Evolutionary conservation across 176 grass and related monocot genomes (phyloP), one percentile per base, ranked within the genome.

Genomic region (Themeda triandra): DNA sequence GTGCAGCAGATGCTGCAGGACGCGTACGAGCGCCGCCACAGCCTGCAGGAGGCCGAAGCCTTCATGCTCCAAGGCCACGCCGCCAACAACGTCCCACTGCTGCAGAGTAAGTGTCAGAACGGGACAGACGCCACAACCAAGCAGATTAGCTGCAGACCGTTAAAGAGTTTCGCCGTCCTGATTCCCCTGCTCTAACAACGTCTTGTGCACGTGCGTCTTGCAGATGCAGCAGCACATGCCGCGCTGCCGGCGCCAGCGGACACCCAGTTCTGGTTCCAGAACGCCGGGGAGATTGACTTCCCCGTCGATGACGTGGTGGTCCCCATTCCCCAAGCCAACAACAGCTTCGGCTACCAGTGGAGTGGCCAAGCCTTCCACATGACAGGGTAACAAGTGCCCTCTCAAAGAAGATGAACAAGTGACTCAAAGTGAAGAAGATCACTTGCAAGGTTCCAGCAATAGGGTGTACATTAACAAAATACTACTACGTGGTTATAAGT

Each of bases 1-100:
- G 89, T 88, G 35, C 54, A 80, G 2, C 76, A 89, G 58, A 54
- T 94, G 13, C 0, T 59, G 8, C 29, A 27, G 65, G 83, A 80
- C 51, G 94, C 94, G 28, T 92, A 94, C 70, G 64, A 87, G 70
- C 75, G 85, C 1, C 45, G 89, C 31, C 46, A 65, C 53, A 88
- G 1, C 44, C 86, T 97, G 4, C 70, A 23, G 37, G 94, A 94
- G 79, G 83, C 60, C 12, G 85, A 92, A 0, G 54, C 62, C 28
- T 18, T 53, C 19, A 30, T 80, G 45, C 31, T 21, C 77, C 39
- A 69, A 13, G 82, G 80, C 63, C 58, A 60, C 60, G 81, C 88
- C 21, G 39, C 46, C 48, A 51, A 18, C 63, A 42, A 39, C 83
- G 14, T 94, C 2, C 60, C 92, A 1, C 68, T 94, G 71, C 84